These are phyloP conservation scores for Coniella vitis DNA, from an alignment of 2,329 filamentous ascomycete species.

Conservation along the genomic window DNA sequence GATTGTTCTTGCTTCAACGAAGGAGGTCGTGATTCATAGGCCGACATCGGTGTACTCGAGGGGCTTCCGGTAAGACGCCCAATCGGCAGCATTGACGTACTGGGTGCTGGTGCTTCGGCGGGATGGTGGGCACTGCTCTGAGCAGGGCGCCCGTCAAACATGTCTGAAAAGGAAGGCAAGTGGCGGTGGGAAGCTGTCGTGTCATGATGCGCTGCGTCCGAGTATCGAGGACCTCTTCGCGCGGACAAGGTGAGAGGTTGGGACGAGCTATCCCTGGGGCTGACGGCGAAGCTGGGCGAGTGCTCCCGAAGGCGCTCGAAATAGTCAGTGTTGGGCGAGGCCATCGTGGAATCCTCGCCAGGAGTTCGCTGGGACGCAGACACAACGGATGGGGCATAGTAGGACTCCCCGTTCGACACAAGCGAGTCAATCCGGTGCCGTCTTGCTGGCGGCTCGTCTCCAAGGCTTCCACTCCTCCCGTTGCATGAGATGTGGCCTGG, in stretches of 20 bases:
- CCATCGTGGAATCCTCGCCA: constrained; percentile 33
- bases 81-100: constrained; percentile 12
- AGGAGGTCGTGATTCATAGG: constrained; percentile 29
- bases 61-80: constrained; percentile 20
- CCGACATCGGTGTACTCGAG: constrained; percentile 22
- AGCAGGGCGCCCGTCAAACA: constrained; percentile 33
- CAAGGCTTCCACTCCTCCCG: constrained; percentile 17
- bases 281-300: constrained; percentile 23
- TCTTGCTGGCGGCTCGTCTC: constrained; percentile 30
- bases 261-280: constrained; percentile 17
- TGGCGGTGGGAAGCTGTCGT: constrained; percentile 27
- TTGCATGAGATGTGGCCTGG: constrained; percentile 41
- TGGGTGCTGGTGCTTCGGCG: constrained; percentile 12
- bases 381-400: constrained; percentile 33
- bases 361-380: constrained; percentile 29
- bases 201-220: constrained; percentile 24
- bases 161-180: constrained; percentile 41
- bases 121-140: constrained; percentile 16
- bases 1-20: constrained; percentile 39
- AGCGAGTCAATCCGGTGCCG: constrained; percentile 43
- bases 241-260: constrained; percentile 20
- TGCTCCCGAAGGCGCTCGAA: constrained; percentile 29
- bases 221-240: constrained; percentile 20
- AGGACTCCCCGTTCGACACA: constrained; percentile 39
- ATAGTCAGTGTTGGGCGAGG: constrained; percentile 34